Evolutionary conservation across 1,284 basidiomycete species (phyloP), one percentile per base, ranked within the genome.

Genomic region (Cutaneotrichosporon curvatum): DNA sequence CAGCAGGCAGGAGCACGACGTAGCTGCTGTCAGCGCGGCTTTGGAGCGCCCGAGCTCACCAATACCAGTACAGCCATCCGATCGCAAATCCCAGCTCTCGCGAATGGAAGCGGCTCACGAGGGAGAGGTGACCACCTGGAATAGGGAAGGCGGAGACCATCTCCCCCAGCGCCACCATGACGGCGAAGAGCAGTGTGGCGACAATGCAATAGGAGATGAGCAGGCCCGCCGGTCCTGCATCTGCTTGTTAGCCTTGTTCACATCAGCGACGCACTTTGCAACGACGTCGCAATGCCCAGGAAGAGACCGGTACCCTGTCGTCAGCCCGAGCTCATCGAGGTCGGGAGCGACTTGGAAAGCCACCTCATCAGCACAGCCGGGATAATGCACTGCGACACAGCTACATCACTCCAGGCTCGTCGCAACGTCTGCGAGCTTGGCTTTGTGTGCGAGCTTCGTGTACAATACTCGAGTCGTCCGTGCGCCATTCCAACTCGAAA

Each of bases 11-110:
- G 47, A 85, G 69, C 52, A 75, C 73, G 59, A 45, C 59, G 63
- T 56, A 61, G 61, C 59, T 55, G 58, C 15, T 43, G 43, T 45
- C 28, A 45, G 43, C 37, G 3, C 6, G 2, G 14, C n/a, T n/a
- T 19, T 30, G 20, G 1, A 21, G 3, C 5, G 16, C 4, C 5
- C 2, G 7, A n/a, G 40, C 59, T 68, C 82, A 85, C 60, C 81
- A 83, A 64, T 83, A 84, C 80, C 82, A 84, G 63, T 86, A 87
- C 60, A 85, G 82, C 83, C 83, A 88, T 48, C 85, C 85, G 80
- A 85, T 37, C 2, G 51, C 81, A 14, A 88, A 88, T 1, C 82
- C 82, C 50, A 89, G 76, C 2, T 86, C 83, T 5, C 83, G 81
- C 61, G 87, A 81, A 18, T 37, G 28, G 34, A 43, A 55, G n/a